These are phyloP conservation scores for Metschnikowia amazonensis DNA, from an alignment of 805 yeast genomes.

Conservation along the genomic window DNA sequence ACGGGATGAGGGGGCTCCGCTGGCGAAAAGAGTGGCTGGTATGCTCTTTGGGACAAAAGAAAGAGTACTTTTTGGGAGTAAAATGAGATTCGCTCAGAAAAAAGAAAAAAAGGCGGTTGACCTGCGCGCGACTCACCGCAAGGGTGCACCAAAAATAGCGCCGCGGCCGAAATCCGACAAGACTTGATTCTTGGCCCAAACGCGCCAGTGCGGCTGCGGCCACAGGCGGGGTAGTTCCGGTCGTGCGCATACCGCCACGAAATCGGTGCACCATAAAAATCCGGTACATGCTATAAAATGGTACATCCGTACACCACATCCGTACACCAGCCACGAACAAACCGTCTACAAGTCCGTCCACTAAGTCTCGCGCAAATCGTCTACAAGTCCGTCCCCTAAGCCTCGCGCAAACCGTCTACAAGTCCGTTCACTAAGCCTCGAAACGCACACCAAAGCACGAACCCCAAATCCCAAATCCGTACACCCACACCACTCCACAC, in stretches of 20 bases:
- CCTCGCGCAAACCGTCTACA: too few species aligned
- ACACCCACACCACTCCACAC: too few species aligned
- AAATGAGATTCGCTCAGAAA: slow-evolving; percentile 2
- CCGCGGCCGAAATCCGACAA: neutral
- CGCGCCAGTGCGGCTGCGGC: neutral
- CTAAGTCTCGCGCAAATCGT: too few species aligned
- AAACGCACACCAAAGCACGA: too few species aligned
- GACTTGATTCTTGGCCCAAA: neutral
- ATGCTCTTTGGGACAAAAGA: slow-evolving; percentile 6
- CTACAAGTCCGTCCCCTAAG: too few species aligned
- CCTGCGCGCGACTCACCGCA: slow-evolving; percentile 3
- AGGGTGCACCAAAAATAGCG: slow-evolving; percentile 3
- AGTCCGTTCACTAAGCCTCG: too few species aligned
- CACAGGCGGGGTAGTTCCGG: neutral
- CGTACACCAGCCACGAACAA: too few species aligned
- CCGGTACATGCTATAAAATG: neutral
- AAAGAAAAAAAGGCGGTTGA: slow-evolving; percentile 3
- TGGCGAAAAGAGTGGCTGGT: slow-evolving; percentile 2
- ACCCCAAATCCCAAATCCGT: too few species aligned
- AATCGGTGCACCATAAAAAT: neutral
- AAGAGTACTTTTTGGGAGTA: slow-evolving; percentile 5
- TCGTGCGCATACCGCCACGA: neutral
- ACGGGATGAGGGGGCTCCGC: slow-evolving; percentile 4
- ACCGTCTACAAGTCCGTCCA: too few species aligned
- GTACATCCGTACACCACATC: neutral